Conservation (phyloP, 371 early-diverging fungal genomes). For the Mortierella sp. region DNA sequence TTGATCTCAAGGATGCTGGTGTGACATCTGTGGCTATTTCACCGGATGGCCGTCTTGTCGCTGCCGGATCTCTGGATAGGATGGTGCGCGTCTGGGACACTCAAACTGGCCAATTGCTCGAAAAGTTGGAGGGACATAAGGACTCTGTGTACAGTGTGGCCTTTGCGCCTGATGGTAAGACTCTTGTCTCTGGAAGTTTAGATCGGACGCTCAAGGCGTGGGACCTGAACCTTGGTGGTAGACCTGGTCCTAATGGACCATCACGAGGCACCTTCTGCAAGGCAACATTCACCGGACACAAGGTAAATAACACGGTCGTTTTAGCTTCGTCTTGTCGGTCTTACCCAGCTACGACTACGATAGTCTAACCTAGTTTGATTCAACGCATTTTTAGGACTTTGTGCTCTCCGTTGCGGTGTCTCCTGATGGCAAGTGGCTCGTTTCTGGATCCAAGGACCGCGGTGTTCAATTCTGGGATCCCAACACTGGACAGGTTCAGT, state of each 20-base stretch:
- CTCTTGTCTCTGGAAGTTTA: conserved; percentile 94
- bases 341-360: too few relatives aligned
- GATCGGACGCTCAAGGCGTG: conserved; percentile 97
- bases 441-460: conserved; percentile 96
- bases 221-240: conserved; percentile 78
- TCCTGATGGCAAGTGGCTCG: conserved; percentile 93
- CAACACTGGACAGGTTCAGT: conserved; percentile 80
- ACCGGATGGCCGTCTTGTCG: conserved; percentile 86
- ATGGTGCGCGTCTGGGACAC: conserved; percentile 97
- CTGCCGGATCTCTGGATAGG: conserved; percentile 93
- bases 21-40: conserved; percentile 96
- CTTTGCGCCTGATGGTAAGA: conserved; percentile 94
- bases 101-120: conserved; percentile 82
- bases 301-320: conserved; percentile 40
- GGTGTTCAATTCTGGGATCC: conserved; percentile 97
- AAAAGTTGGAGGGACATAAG: conserved; percentile 95
- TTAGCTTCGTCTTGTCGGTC: neutral
- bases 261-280: conserved; percentile 60
- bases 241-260: conserved; percentile 56
- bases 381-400: conserved; percentile 81
- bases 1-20: conserved; percentile 90
- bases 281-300: conserved; percentile 75
- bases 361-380: neutral
- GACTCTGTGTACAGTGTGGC: conserved; percentile 98
- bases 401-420: conserved; percentile 96